Evolutionary conservation across 1,139 yeast species (phyloP).

Genomic region (Lizanozyma gosingica): DNA sequence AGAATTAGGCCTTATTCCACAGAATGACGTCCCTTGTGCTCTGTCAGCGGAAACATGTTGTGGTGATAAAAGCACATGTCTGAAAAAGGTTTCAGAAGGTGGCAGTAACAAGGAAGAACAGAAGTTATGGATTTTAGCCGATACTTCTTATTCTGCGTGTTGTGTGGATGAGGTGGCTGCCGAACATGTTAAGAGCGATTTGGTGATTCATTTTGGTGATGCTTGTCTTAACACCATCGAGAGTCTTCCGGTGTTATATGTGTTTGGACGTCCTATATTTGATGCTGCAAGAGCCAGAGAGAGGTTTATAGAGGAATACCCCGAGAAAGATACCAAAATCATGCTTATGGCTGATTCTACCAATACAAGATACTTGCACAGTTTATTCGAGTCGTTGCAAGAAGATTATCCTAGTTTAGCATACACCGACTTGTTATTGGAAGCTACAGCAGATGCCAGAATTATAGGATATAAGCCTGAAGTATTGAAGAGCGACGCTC

Average conservation of each 20-base stretch:
- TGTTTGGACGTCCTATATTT: constrained; percentile 59
- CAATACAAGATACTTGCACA: constrained; percentile 33
- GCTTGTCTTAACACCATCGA: constrained; percentile 81
- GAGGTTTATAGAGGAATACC: constrained; percentile 30
- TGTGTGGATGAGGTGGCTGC: constrained; percentile 98
- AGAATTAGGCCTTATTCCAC: not conserved
- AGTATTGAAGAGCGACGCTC: constrained; percentile 9
- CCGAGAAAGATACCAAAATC: constrained; percentile 28
- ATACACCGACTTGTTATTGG: constrained; percentile 41
- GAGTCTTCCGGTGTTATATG: constrained; percentile 64
- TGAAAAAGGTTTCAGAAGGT: not conserved
- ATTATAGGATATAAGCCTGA: constrained; percentile 35
- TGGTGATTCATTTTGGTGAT: constrained; percentile 89
- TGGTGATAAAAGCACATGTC: not conserved
- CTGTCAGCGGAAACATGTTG: not conserved
- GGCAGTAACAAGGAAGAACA: no score
- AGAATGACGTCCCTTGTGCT: no score
- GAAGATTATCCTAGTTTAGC: constrained; percentile 33
- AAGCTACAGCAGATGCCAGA: constrained; percentile 16
- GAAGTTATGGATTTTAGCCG: constrained; percentile 73
- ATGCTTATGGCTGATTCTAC: constrained; percentile 66
- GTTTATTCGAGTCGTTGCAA: constrained; percentile 24
- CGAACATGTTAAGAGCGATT: constrained; percentile 79
- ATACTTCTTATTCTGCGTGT: constrained; percentile 90
- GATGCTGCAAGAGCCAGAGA: constrained; percentile 24